These are phyloP conservation scores for Entophlyctis luteolus DNA, from an alignment of 192 early-diverging fungal species.

Conservation along the genomic window DNA sequence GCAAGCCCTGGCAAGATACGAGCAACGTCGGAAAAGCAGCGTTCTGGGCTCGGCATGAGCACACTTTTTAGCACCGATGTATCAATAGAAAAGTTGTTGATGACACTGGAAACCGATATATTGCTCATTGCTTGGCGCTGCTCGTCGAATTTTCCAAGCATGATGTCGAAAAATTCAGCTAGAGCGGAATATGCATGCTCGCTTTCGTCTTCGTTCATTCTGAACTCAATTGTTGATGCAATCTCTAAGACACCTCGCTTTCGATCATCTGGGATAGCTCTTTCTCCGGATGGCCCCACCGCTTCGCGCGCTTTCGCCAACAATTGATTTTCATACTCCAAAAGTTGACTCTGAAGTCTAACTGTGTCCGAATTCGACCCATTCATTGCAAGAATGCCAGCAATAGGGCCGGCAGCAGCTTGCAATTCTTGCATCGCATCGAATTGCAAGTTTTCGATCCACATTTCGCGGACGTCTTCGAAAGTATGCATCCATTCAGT, in stretches of 20 bases:
- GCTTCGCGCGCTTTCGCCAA: slow-evolving; percentile 9
- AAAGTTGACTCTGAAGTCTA: background rate
- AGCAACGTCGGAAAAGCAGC: slow-evolving; percentile 57
- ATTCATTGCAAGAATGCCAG: slow-evolving; percentile 29
- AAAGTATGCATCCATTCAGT: slow-evolving; percentile 44
- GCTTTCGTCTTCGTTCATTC: slow-evolving; percentile 9
- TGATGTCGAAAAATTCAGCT: slow-evolving; percentile 51
- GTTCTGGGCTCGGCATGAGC: slow-evolving; percentile 55
- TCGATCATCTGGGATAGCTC: background rate
- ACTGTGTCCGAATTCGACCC: slow-evolving; percentile 30
- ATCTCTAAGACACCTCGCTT: slow-evolving; percentile 33
- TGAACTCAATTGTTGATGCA: slow-evolving; percentile 26
- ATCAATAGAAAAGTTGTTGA: slow-evolving; percentile 57
- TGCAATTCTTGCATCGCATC: slow-evolving; percentile 36
- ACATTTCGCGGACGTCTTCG: slow-evolving; percentile 53
- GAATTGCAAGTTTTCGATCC: slow-evolving; percentile 55
- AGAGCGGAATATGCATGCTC: slow-evolving; percentile 39
- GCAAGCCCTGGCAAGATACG: slow-evolving; percentile 51
- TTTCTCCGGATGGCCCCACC: background rate
- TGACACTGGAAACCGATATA: slow-evolving; percentile 34
- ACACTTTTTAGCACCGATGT: slow-evolving; percentile 51
- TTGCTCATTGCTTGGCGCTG: slow-evolving; percentile 48
- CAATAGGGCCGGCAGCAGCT: slow-evolving; percentile 35
- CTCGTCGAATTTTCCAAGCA: slow-evolving; percentile 40
- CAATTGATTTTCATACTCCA: background rate